Conservation (phyloP, 768 basidiomycete genomes). For the Naganishia kalamii region DNA sequence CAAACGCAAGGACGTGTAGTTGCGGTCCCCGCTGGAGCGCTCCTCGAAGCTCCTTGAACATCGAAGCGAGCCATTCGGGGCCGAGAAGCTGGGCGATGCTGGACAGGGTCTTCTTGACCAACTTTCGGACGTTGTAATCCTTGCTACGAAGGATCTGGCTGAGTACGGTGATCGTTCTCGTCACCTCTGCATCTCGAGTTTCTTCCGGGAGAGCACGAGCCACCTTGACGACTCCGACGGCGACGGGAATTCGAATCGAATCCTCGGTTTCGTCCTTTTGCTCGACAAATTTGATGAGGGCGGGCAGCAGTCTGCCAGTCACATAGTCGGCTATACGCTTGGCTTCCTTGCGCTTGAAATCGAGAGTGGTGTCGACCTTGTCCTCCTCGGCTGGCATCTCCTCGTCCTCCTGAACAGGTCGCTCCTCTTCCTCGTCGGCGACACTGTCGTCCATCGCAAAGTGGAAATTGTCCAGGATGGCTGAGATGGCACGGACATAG, state of each 20-base stretch:
- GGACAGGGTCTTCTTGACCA: conserved; percentile 72
- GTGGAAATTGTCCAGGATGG: conserved; percentile 82
- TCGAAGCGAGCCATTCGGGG: conserved; percentile 62
- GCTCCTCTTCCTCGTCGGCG: conserved; percentile 28
- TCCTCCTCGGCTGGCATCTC: background rate
- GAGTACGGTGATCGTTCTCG: conserved; percentile 71
- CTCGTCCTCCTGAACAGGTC: conserved; percentile 23
- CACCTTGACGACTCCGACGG: conserved; percentile 77
- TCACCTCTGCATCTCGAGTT: conserved; percentile 62
- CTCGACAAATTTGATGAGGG: conserved; percentile 71
- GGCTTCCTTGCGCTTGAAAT: conserved; percentile 1
- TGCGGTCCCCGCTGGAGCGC: conserved; percentile 88
- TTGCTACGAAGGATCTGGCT: conserved; percentile 86
- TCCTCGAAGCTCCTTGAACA: conserved; percentile 72
- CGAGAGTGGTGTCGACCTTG: conserved; percentile 8
- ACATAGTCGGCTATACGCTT: conserved; percentile 65
- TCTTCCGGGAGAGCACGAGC: conserved; percentile 68
- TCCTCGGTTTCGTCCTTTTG: conserved; percentile 78
- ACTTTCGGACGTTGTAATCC: conserved; percentile 85
- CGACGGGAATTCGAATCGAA: conserved; percentile 75
- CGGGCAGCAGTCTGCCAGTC: conserved; percentile 67
- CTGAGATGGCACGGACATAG: conserved; percentile 75
- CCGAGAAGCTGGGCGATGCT: conserved; percentile 71
- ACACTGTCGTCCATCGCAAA: conserved; percentile 61
- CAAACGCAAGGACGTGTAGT: conserved; percentile 81